A percentile compares a stretch with the other conserved stretches of the same genome.
Conservation (phyloP, 495 filamentous ascomycete species). For the Poronia punctata region DNA sequence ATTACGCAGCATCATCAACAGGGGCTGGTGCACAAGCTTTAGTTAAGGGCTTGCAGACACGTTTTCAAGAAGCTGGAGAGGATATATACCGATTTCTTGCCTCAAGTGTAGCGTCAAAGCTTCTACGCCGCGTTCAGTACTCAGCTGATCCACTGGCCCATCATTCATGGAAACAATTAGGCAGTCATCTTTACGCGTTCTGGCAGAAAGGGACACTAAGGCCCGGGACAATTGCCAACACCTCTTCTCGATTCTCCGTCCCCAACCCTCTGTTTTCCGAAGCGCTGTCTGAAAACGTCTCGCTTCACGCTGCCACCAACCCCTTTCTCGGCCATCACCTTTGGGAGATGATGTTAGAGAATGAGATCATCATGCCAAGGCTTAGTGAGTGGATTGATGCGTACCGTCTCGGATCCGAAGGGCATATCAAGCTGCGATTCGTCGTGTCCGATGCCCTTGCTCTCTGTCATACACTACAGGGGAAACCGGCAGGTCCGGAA, state of each 20-base stretch:
- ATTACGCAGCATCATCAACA: constrained; percentile 7
- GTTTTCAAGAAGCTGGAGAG: neutral
- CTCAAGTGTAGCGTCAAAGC: too few species aligned
- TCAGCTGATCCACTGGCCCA: too few species aligned
- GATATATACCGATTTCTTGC: constrained; percentile 6
- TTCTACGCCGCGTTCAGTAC: too few species aligned
- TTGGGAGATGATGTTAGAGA: neutral
- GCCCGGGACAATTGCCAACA: constrained; percentile 10
- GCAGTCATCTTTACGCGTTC: too few species aligned
- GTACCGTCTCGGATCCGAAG: constrained; percentile 14
- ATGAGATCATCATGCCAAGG: constrained; percentile 20
- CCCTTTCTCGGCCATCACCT: constrained; percentile 22
- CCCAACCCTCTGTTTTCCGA: constrained; percentile 20
- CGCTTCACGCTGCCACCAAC: constrained; percentile 15
- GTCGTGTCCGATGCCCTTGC: constrained; percentile 18
- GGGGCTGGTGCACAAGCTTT: constrained; percentile 8
- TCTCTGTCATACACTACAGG: constrained; percentile 17
- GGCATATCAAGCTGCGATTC: constrained; percentile 12
- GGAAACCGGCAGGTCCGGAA: constrained; percentile 1
- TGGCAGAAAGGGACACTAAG: too few species aligned
- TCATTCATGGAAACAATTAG: too few species aligned
- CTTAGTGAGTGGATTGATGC: constrained; percentile 29
- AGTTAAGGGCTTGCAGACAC: constrained; percentile 2
- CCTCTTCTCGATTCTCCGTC: neutral
- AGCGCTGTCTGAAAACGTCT: constrained; percentile 3